These are phyloP conservation scores for Neurospora intermedia DNA, from an alignment of 495 filamentous ascomycete species.

Conservation along the genomic window DNA sequence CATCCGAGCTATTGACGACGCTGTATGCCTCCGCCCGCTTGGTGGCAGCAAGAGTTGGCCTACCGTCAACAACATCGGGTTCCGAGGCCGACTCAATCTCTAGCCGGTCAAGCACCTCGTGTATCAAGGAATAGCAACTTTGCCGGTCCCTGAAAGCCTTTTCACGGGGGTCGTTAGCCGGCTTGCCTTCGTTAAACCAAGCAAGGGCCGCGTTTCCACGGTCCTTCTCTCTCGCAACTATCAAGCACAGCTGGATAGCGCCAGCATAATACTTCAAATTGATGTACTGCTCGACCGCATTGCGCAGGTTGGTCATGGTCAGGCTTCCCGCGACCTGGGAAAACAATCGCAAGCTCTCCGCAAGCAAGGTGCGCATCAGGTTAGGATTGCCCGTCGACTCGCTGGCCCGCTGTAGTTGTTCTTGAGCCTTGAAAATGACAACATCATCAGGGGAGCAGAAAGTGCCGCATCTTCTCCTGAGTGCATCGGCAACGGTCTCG, in stretches of 20 bases:
- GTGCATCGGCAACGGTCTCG: conserved; percentile 88
- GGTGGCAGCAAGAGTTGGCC: conserved; percentile 58
- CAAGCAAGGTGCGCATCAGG: conserved; percentile 66
- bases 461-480: conserved; percentile 81
- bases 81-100: conserved; percentile 55
- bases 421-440: conserved; percentile 95
- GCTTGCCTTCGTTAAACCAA: conserved; percentile 51
- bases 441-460: conserved; percentile 97
- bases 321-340: conserved; percentile 74
- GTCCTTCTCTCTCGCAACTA: conserved; percentile 71
- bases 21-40: conserved; percentile 78
- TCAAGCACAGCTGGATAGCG: conserved; percentile 79
- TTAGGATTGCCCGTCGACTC: conserved; percentile 68
- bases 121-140: conserved; percentile 73
- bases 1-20: conserved; percentile 71
- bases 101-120: conserved; percentile 62
- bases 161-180: conserved; percentile 52
- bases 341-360: conserved; percentile 82
- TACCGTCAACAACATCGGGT: conserved; percentile 66
- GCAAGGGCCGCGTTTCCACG: conserved; percentile 69
- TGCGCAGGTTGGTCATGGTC: conserved; percentile 66
- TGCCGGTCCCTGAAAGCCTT: conserved; percentile 58
- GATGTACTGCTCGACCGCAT: conserved; percentile 68
- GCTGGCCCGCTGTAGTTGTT: conserved; percentile 75
- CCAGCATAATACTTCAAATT: conserved; percentile 82